Percentiles rank a stretch among this genome's conserved stretches.
Evolutionary conservation across 2,329 filamentous ascomycete genomes (phyloP).

Genomic region (Penicillium sp.): DNA sequence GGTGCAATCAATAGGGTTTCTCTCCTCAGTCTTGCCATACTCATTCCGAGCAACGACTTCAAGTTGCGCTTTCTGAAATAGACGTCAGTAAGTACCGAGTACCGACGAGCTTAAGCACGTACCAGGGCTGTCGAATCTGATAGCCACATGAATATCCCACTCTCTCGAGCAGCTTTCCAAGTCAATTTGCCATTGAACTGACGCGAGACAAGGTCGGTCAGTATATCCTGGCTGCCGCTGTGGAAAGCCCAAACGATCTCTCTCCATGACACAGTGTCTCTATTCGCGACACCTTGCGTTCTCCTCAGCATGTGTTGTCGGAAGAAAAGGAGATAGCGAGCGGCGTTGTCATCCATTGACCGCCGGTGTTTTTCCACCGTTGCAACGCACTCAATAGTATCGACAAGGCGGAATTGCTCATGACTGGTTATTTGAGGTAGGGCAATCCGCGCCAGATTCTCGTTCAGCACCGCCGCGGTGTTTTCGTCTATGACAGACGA

Average conservation of each 20-base stretch:
- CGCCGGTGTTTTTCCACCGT: conserved; percentile 83
- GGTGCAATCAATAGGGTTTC: conserved; percentile 87
- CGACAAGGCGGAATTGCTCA: conserved; percentile 81
- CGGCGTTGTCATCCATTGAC: conserved; percentile 87
- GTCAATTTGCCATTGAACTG: conserved; percentile 78
- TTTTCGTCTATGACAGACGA: conserved; percentile 69
- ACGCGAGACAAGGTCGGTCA: conserved; percentile 76
- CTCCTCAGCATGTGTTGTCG: conserved; percentile 74
- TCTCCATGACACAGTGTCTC: conserved; percentile 63
- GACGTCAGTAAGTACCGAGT: neutral
- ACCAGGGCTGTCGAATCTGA: conserved; percentile 75
- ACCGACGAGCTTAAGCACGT: conserved; percentile 37
- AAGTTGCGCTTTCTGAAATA: conserved; percentile 68
- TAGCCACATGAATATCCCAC: conserved; percentile 95
- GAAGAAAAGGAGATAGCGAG: conserved; percentile 85
- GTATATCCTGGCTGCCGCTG: conserved; percentile 73
- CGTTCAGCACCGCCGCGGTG: conserved; percentile 69
- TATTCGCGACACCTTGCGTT: conserved; percentile 58
- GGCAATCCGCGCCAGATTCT: conserved; percentile 72
- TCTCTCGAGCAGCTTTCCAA: conserved; percentile 84
- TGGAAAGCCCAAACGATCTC: conserved; percentile 50
- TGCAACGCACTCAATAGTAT: conserved; percentile 81
- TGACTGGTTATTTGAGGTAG: conserved; percentile 79
- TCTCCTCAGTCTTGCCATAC: conserved; percentile 83
- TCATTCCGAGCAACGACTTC: conserved; percentile 91